Evolutionary conservation across 257 asterid genomes (phyloP), one percentile per base, ranked within the genome.

Genomic region (Scutellaria galericulata): DNA sequence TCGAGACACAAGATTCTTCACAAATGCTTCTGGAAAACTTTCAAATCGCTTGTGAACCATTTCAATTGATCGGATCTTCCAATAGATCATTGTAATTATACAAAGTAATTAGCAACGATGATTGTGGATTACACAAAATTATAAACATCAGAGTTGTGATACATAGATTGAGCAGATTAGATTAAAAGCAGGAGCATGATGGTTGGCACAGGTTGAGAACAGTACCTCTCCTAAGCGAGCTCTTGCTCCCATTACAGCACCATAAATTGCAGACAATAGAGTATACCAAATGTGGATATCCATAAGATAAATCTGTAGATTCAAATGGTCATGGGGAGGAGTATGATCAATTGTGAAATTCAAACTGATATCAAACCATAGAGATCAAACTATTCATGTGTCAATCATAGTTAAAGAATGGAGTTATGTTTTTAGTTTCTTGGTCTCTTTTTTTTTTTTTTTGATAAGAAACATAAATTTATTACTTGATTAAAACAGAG

Each of bases 171-270:
- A 78, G 70, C 18, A 27, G 35, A 61, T 41, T 12, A 44, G 31
- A 53, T 58, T 57, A 54, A 50, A 69, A 73, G 6, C 40, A 47
- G 3, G 31, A 48, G 31, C 24, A 41, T 5, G 13, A 76, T 37
- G 73, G 78, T 61, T 57, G 66, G 57, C 54, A 50, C 35, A 79
- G 71, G 76, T 53, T 14, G 48, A 64, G 59, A 63, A 5, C 37
- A 47, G 20, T 86, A 94, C 98, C 98, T 94, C 99, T 69, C 99
- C 99, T 56, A 94, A 75, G 50, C 99, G 97, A 79, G 86, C 83
- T 79, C 95, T 87, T 7, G 99, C 97, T 73, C 99, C 99, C 96
- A 88, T 94, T 70, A 94, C 96, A 64, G 96, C 99, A 44, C 99
- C 99, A 88, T 91, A 84, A 57, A 91, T 83, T 64, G 99, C 99